Base-by-base conservation (phyloP, 352 stramenopile genomes). In the Phytophthora kernoviae region DNA sequence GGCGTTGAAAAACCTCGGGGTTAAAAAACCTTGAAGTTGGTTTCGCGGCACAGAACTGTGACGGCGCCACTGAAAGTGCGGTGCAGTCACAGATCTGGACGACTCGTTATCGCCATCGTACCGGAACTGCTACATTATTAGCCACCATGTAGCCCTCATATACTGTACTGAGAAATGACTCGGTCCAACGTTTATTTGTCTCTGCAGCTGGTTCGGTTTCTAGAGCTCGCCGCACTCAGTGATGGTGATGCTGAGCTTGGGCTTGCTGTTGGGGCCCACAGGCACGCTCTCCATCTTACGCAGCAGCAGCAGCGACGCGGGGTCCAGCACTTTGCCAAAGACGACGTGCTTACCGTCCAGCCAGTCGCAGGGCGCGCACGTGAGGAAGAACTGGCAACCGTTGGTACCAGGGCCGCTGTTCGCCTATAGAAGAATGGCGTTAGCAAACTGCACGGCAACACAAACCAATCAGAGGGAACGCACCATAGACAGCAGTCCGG, bases 281-380 rank as follows among this genome's bases (percentile, higher is more conserved):
- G 83, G 82, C 18, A 97, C 88, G 74, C 88, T 97, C 73, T 97
- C 91, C 68, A 97, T 96, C 77, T 97, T 97, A 62, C 88, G 84
- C 56, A 97, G 70, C 41, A 95, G 69, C 32, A 96, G 73, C 65
- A 97, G 81, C 32, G 87, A 96, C 34, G 80, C 69, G 4, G 81
- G 67, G 57, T 97, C 90, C 58, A 97, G 71, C 51, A 97, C 77
- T 57, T 97, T 97, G 18, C 96, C 96, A 80, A 99, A 99, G 11
- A 99, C 96, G n/a, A 96, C 83, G 74, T 99, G 96, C 80, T 98
- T 98, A 54, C 88, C 89, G 81, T 99, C 96, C 37, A 98, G 77
- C 94, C 93, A 98, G 61, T 97, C 91, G 55, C 90, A 95, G 42
- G 94, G 90, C 34, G 87, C 91, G 58, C 87, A 98, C 24, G 93